Evolutionary conservation across 805 yeast species (phyloP), one percentile per base, ranked within the genome.

Genomic region (Kuraishia capsulata): DNA sequence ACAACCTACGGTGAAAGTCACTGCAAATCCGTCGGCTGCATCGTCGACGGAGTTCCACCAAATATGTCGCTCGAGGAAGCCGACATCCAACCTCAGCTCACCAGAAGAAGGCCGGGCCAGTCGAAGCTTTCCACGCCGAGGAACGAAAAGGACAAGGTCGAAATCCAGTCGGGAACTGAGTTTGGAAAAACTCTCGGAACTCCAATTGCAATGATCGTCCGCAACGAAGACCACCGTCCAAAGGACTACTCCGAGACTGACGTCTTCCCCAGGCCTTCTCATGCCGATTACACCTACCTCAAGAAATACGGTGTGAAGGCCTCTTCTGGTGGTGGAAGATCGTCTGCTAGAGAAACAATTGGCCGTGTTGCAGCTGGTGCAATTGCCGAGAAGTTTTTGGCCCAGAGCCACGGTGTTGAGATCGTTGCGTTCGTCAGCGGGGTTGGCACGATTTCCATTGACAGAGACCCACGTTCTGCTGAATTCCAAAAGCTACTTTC

Each of bases 351-450:
- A 62, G 98, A 92, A 65, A 92, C 98, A 32, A 92, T 92, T 52
- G 98, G 98, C 41, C 78, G 98, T 62, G 98, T 92, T 39, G 97
- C 97, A 35, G 97, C 97, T 6, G 97, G 97, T 54, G 97, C 96
- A 37, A 79, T 92, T 61, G 98, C 98, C 36, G 98, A 92, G 62
- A 90, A 89, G 64, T 80, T 86, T 46, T 72, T 92, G 54, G 56
- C 64, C 36, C 78, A 81, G 50, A 82, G 84, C 39, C 78, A 82
- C 55, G 73, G 76, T 42, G 92, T 92, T 34, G 97, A 90, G 61
- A 86, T 92, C 52, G 96, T 92, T 35, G 98, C 97, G 0, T 92
- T 92, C 62, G 97, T 90, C 18, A 76, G 92, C n/a, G 82, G 85
- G 43, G 95, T 92, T 45, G 98, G 98, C 33, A 68, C 72, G 20